Conservation (phyloP, 495 filamentous ascomycete genomes). For the Penicillium pancosmium region DNA sequence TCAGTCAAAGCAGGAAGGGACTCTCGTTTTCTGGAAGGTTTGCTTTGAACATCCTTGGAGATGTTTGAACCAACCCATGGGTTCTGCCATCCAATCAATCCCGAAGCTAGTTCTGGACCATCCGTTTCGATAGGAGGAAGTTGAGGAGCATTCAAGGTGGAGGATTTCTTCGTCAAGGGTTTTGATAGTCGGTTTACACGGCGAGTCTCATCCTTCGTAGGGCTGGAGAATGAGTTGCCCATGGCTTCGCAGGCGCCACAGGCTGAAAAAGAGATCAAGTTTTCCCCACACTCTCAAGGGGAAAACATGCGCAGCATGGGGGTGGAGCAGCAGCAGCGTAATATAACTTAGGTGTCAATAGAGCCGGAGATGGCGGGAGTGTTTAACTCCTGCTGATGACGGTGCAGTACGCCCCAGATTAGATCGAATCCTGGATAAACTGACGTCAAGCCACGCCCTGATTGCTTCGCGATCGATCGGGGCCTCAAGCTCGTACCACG, state of each 20-base stretch:
- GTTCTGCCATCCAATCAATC: constrained; percentile 34
- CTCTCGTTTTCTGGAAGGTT: constrained; percentile 16
- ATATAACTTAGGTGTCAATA: constrained; percentile 20
- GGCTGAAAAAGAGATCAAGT: constrained; percentile 5
- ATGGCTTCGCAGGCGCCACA: constrained; percentile 29
- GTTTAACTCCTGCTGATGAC: not conserved
- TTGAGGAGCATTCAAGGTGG: constrained; percentile 12
- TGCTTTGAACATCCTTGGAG: constrained; percentile 16
- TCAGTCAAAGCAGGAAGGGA: constrained; percentile 20
- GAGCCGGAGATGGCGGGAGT: not conserved
- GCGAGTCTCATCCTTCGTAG: constrained; percentile 40
- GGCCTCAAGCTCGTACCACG: constrained; percentile 25
- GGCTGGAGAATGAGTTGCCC: constrained; percentile 42
- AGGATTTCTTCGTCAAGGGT: constrained; percentile 36
- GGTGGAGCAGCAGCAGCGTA: constrained; percentile 6
- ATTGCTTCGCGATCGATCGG: constrained; percentile 29
- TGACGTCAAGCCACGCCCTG: constrained; percentile 34
- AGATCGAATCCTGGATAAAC: constrained; percentile 23
- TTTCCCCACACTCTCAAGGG: constrained; percentile 17
- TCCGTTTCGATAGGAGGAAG: constrained; percentile 10
- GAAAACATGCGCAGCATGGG: constrained; percentile 19
- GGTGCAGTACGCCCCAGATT: constrained; percentile 18
- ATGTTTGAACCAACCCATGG: constrained; percentile 30
- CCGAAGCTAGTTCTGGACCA: constrained; percentile 13
- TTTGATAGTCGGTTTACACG: constrained; percentile 49